Evolutionary conservation across 1,139 yeast genomes (phyloP).

Genomic region (Pichia sp.): DNA sequence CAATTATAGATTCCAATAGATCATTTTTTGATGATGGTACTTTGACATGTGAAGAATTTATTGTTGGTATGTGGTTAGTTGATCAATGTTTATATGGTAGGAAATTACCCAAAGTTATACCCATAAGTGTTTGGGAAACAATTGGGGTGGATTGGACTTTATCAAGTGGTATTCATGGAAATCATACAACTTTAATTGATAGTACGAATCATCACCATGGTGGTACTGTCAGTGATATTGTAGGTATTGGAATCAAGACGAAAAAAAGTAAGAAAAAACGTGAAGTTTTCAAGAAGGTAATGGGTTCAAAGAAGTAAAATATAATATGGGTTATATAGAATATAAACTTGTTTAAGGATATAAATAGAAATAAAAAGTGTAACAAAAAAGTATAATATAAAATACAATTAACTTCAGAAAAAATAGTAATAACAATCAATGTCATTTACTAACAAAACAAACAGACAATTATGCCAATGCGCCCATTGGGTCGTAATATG

Average conservation of each 20-base stretch:
- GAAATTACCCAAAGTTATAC: slow-evolving; percentile 65
- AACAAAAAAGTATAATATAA: background rate
- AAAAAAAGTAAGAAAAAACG: slow-evolving; percentile 3
- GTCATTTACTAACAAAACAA: background rate
- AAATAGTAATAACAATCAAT: background rate
- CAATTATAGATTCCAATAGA: slow-evolving; percentile 4
- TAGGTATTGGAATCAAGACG: slow-evolving; percentile 7
- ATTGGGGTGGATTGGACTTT: slow-evolving; percentile 11
- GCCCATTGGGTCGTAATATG: slow-evolving; percentile 65
- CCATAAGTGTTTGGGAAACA: slow-evolving; percentile 51
- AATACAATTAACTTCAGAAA: background rate
- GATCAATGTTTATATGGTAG: slow-evolving; percentile 95
- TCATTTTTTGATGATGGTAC: slow-evolving; percentile 52
- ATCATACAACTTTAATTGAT: background rate
- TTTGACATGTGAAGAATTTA: slow-evolving; percentile 69
- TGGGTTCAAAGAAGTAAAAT: slow-evolving; percentile 3
- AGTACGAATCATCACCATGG: slow-evolving; percentile 1
- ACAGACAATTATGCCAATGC: background rate
- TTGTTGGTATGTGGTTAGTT: slow-evolving; percentile 93
- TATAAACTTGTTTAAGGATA: background rate
- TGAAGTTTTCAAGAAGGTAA: slow-evolving; percentile 14
- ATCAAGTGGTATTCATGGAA: background rate
- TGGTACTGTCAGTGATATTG: slow-evolving; percentile 1
- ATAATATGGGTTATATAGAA: background rate
- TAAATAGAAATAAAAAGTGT: background rate